phyloP scores from a whole-genome alignment of 225 moss, liverwort and hornwort genomes.

The Pleurozium schreberi region DNA sequence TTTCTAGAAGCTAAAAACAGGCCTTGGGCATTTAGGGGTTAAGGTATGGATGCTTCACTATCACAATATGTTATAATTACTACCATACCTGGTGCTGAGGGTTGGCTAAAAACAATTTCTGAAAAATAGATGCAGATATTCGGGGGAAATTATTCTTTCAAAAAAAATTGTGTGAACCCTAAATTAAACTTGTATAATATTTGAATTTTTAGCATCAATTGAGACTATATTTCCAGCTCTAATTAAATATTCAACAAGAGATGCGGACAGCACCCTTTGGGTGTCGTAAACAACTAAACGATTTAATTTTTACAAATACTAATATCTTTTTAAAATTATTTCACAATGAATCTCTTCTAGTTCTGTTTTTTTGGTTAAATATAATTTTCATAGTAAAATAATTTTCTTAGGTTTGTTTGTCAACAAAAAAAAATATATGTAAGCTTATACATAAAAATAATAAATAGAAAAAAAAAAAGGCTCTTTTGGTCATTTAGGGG shows the following conservation, averaged over 20 bases:
- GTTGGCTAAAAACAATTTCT: not conserved
- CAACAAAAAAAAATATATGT: too few relatives aligned
- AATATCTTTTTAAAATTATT: not conserved
- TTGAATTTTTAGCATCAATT: not conserved
- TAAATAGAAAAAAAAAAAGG: too few relatives aligned
- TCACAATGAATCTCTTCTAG: too few relatives aligned
- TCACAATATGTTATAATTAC: not conserved
- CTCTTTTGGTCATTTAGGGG: too few relatives aligned
- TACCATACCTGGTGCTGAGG: not conserved
- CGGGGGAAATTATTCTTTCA: not conserved
- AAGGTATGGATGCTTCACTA: too few relatives aligned
- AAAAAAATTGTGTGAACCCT: not conserved
- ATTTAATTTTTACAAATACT: not conserved
- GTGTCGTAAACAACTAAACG: not conserved
- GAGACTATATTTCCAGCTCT: not conserved
- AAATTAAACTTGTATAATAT: too few relatives aligned
- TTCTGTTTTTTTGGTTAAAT: too few relatives aligned
- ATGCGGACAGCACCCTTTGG: fast-evolving
- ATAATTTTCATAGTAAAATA: too few relatives aligned
- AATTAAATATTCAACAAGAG: not conserved
- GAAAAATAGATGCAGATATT: not conserved
- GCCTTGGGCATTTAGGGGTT: too few relatives aligned
- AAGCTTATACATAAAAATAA: too few relatives aligned
- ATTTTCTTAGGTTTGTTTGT: too few relatives aligned
- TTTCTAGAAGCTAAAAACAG: too few relatives aligned